These are phyloP conservation scores for Puccinia hordei DNA, from an alignment of 1,284 basidiomycete genomes.

Conservation along the genomic window DNA sequence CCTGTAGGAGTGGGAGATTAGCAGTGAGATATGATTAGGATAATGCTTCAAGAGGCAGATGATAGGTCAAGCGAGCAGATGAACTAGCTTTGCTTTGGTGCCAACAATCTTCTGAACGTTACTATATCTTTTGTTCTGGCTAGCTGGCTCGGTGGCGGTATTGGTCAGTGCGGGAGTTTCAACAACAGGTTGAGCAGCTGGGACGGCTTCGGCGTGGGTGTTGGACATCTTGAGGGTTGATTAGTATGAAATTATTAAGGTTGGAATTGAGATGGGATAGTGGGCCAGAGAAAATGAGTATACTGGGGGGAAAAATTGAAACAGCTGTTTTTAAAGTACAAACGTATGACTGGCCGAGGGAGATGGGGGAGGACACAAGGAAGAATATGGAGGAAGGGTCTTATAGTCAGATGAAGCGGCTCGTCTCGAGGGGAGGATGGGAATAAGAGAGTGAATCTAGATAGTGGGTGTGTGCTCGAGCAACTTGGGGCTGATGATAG, in stretches of 20 bases:
- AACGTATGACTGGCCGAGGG: background rate
- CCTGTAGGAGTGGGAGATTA: background rate
- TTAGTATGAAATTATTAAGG: background rate
- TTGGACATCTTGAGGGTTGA: constrained; percentile 12
- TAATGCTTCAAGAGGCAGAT: background rate
- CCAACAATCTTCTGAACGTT: constrained; percentile 28
- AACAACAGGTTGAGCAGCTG: constrained; percentile 18
- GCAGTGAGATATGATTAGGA: background rate
- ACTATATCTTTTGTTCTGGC: constrained; percentile 17
- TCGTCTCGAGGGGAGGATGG: too few species aligned
- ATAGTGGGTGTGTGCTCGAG: constrained; percentile 13
- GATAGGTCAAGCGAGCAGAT: background rate
- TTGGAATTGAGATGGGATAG: background rate
- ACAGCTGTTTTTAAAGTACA: constrained; percentile 3
- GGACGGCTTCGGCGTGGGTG: constrained; percentile 23
- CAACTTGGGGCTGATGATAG: background rate
- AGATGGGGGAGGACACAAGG: background rate
- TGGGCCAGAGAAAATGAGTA: background rate
- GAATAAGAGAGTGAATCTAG: too few species aligned
- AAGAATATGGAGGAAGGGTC: background rate
- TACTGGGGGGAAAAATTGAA: background rate
- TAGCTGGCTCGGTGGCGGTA: background rate
- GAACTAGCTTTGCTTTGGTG: constrained; percentile 24
- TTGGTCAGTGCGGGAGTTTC: background rate
- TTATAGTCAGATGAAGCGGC: constrained; percentile 13